Conservation (phyloP, 768 basidiomycete genomes). For the Coprinellus micaceus region DNA sequence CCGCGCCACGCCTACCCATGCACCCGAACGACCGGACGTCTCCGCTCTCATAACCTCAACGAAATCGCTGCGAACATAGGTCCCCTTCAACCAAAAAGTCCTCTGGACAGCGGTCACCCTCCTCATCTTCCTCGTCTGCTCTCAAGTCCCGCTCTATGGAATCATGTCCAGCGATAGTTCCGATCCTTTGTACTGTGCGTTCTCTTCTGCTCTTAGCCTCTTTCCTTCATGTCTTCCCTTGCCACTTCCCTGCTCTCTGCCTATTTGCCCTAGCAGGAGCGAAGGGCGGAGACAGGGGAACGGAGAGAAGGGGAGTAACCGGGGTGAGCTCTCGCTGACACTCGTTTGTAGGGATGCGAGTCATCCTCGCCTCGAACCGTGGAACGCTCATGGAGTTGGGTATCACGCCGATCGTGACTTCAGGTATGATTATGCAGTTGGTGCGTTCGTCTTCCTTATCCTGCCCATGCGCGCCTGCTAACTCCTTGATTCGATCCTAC, state of each 20-base stretch:
- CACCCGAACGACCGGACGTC: neutral
- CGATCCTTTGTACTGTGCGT: slow-evolving; percentile 87
- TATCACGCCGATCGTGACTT: slow-evolving; percentile 95
- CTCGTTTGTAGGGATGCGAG: slow-evolving; percentile 66
- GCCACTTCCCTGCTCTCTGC: no score
- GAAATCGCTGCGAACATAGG: slow-evolving; percentile 39
- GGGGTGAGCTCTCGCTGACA: no score
- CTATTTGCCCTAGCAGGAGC: no score
- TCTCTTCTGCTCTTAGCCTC: no score
- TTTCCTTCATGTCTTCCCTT: no score
- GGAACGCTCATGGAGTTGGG: slow-evolving; percentile 99
- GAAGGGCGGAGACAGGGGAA: no score
- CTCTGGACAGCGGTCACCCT: slow-evolving; percentile 99
- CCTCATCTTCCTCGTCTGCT: slow-evolving; percentile 99
- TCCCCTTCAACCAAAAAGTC: slow-evolving; percentile 97
- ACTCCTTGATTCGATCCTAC: no score
- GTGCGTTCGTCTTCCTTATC: no score
- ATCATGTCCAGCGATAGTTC: slow-evolving; percentile 99
- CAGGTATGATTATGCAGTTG: slow-evolving; percentile 99
- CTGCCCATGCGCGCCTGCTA: no score
- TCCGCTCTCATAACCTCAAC: neutral
- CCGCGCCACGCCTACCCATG: neutral
- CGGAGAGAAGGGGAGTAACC: no score
- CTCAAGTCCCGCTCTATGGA: slow-evolving; percentile 97
- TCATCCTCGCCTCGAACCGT: slow-evolving; percentile 96